These are phyloP conservation scores for Paecilomyces sp. DNA, from an alignment of 2,329 filamentous ascomycete genomes.

Conservation along the genomic window DNA sequence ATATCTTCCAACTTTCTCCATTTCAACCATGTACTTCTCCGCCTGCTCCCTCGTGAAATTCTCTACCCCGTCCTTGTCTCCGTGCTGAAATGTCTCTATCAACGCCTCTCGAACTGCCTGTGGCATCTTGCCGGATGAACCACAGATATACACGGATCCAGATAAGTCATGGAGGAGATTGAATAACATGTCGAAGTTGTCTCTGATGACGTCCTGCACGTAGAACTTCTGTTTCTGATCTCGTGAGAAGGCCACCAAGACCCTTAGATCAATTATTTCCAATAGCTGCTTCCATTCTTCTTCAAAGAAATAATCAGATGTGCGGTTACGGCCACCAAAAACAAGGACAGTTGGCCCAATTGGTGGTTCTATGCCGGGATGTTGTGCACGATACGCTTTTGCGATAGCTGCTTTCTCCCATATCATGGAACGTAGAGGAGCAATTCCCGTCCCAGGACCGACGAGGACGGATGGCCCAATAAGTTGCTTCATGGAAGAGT, in stretches of 20 bases:
- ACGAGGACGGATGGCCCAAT: conserved; percentile 64
- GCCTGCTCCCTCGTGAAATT: conserved; percentile 40
- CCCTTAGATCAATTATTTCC: conserved; percentile 39
- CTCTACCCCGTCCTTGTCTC: conserved; percentile 37
- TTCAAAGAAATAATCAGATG: conserved; percentile 73
- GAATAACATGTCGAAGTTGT: conserved; percentile 44
- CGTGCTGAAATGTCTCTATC: conserved; percentile 50
- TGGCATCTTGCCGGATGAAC: conserved; percentile 63
- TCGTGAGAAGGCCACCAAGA: conserved; percentile 63
- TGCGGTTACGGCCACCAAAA: conserved; percentile 72
- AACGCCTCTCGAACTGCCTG: conserved; percentile 61
- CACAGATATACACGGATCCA: conserved; percentile 48
- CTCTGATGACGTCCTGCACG: conserved; percentile 57
- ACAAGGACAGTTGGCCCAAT: conserved; percentile 56
- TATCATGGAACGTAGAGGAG: conserved; percentile 74
- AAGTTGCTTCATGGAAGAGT: conserved; percentile 40
- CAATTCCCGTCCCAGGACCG: conserved; percentile 79
- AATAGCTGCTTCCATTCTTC: conserved; percentile 60
- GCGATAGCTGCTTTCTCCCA: conserved; percentile 56
- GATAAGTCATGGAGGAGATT: conserved; percentile 43
- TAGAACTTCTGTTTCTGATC: conserved; percentile 61
- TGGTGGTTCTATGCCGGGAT: conserved; percentile 18
- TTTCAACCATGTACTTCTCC: conserved; percentile 46
- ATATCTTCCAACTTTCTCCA: conserved; percentile 58
- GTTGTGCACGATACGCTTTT: conserved; percentile 20